Percentiles rank a stretch among this genome's conserved stretches.
phyloP scores from a whole-genome alignment of 2,329 filamentous ascomycete genomes.

The Colletotrichum brevisporum region DNA sequence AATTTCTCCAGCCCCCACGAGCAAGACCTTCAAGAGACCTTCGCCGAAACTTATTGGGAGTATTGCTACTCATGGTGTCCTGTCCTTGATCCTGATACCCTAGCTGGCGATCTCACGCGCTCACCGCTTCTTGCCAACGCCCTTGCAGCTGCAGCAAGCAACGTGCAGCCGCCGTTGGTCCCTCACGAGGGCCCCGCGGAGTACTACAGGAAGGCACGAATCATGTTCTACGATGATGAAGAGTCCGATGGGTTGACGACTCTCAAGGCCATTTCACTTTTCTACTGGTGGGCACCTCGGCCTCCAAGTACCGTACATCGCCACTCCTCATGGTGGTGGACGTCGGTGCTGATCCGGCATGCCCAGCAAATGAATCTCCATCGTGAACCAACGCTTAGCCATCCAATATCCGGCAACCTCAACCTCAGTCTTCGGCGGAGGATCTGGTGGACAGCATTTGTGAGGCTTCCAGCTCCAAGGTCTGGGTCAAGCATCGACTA shows the following conservation, averaged over 20 bases:
- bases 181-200: slow-evolving; percentile 53
- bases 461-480: slow-evolving; percentile 21
- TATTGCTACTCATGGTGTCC: slow-evolving; percentile 60
- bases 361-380: slow-evolving; percentile 61
- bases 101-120: slow-evolving; percentile 49
- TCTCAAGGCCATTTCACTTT: slow-evolving; percentile 54
- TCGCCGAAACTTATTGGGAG: slow-evolving; percentile 58
- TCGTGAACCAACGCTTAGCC: slow-evolving; percentile 49
- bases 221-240: slow-evolving; percentile 57
- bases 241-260: slow-evolving; percentile 54
- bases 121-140: slow-evolving; percentile 55
- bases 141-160: slow-evolving; percentile 55
- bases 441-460: slow-evolving; percentile 61
- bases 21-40: slow-evolving; percentile 54
- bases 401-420: slow-evolving; percentile 2
- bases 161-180: slow-evolving; percentile 58
- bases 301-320: slow-evolving; percentile 54
- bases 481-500: background rate
- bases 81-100: slow-evolving; percentile 51
- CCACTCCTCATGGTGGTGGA: slow-evolving; percentile 62
- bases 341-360: slow-evolving; percentile 57
- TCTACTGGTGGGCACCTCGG: slow-evolving; percentile 61
- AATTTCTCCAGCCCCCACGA: slow-evolving; percentile 41
- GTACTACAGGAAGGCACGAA: slow-evolving; percentile 57
- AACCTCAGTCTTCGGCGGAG: slow-evolving; percentile 50